A percentile compares a stretch with the other conserved stretches of the same genome.
phyloP scores from a whole-genome alignment of 192 early-diverging fungal genomes.

The Mortierella hygrophila region DNA sequence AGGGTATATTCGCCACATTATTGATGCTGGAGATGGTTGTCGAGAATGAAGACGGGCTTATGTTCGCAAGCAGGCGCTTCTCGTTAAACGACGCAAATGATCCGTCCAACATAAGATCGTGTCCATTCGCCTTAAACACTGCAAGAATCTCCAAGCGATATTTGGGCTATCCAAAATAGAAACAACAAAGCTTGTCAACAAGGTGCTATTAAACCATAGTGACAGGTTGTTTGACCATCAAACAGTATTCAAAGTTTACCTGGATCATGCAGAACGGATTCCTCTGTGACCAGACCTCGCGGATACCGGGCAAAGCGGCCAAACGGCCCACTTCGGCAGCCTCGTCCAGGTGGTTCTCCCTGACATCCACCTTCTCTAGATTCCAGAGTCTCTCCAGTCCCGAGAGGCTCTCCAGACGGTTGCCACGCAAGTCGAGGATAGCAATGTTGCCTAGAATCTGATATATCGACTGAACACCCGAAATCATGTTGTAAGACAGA shows the following conservation, averaged over 20 bases:
- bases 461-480: constrained; percentile 63
- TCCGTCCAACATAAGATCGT: constrained; percentile 64
- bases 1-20: constrained; percentile 58
- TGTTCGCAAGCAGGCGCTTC: constrained; percentile 35
- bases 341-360: constrained; percentile 67
- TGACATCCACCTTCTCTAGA: constrained; percentile 65
- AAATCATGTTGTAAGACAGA: constrained; percentile 71
- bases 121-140: constrained; percentile 58
- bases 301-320: constrained; percentile 60
- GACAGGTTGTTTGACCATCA: not conserved
- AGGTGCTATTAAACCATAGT: not conserved
- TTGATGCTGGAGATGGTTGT: constrained; percentile 32
- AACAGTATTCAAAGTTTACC: constrained; percentile 30
- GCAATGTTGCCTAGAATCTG: constrained; percentile 66
- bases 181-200: constrained; percentile 4
- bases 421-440: constrained; percentile 62
- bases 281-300: constrained; percentile 64
- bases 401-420: constrained; percentile 64
- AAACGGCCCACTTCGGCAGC: constrained; percentile 64
- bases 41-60: constrained; percentile 32
- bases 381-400: constrained; percentile 69
- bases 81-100: constrained; percentile 62
- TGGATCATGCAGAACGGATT: constrained; percentile 66
- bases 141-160: constrained; percentile 66
- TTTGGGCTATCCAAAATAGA: constrained; percentile 49